Percentiles rank a stretch among this genome's conserved stretches.
Evolutionary conservation across 441 rosid genomes (phyloP).

Genomic region (Erodium moschatum): DNA sequence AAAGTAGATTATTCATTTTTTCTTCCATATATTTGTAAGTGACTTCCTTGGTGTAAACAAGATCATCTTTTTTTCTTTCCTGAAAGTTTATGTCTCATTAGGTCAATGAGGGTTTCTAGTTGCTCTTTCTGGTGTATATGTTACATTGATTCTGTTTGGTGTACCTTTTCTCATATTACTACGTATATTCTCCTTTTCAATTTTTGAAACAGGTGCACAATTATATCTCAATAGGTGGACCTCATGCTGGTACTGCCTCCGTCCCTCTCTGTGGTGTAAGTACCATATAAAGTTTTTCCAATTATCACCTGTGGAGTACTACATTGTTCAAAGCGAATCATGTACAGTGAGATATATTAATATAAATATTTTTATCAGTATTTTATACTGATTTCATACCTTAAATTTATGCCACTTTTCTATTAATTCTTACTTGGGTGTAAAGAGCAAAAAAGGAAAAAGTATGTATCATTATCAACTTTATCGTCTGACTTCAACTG

Average conservation of each 20-base stretch:
- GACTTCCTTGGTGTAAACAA: neutral
- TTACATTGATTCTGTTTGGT: neutral
- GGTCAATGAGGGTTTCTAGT: neutral
- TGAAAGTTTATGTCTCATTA: neutral
- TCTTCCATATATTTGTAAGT: neutral
- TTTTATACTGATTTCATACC: neutral
- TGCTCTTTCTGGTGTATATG: neutral
- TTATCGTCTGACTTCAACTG: neutral
- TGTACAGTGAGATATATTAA: too few relatives aligned
- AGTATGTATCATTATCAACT: neutral
- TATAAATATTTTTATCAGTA: neutral
- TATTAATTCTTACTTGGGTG: neutral
- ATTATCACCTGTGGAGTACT: neutral
- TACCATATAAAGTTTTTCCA: neutral
- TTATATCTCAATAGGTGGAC: constrained; percentile 75
- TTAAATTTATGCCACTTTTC: neutral
- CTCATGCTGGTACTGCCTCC: constrained; percentile 88
- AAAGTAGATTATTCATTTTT: neutral
- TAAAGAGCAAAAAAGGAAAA: neutral
- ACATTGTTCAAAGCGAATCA: too few relatives aligned
- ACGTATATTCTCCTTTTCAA: constrained; percentile 2
- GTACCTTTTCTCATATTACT: neutral
- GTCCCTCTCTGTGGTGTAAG: constrained; percentile 81
- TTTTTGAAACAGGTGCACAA: constrained; percentile 49
- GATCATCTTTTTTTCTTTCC: too few relatives aligned